Percentiles rank a stretch among this genome's conserved stretches.
Evolutionary conservation across 768 basidiomycete species (phyloP).

Genomic region (Hortiboletus campestris): DNA sequence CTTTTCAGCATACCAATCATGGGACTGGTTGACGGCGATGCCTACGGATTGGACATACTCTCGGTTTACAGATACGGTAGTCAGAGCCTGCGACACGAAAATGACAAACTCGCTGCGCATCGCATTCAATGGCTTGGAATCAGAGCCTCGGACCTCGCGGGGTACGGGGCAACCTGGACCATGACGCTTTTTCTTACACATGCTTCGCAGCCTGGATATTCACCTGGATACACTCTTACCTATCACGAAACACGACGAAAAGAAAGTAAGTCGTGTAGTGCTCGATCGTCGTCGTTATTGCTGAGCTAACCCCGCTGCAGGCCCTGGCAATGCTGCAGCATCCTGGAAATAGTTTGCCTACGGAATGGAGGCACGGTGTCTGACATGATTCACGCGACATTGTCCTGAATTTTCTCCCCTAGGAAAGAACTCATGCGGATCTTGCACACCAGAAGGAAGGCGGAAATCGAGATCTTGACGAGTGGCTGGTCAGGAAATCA

Average conservation of each 20-base stretch:
- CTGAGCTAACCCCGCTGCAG: slow-evolving; percentile 36
- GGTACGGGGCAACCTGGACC: slow-evolving; percentile 39
- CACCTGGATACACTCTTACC: slow-evolving; percentile 61
- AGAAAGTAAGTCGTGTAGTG: slow-evolving; percentile 51
- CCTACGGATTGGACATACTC: slow-evolving; percentile 90
- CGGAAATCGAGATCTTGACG: slow-evolving; percentile 80
- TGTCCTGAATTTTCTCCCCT: slow-evolving; percentile 5
- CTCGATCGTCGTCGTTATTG: not conserved
- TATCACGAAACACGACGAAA: slow-evolving; percentile 68
- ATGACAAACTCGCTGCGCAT: slow-evolving; percentile 58
- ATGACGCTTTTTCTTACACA: not conserved
- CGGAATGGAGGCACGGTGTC: slow-evolving; percentile 61
- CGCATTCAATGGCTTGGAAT: slow-evolving; percentile 83
- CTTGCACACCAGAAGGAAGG: slow-evolving; percentile 81
- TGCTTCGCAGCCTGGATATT: slow-evolving; percentile 52
- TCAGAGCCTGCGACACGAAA: slow-evolving; percentile 65
- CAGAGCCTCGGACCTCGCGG: slow-evolving; percentile 60
- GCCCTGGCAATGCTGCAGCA: slow-evolving; percentile 62
- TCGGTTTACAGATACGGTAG: slow-evolving; percentile 88
- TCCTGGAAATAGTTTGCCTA: slow-evolving; percentile 42
- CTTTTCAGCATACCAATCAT: slow-evolving; percentile 66
- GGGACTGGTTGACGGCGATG: slow-evolving; percentile 85
- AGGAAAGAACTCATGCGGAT: slow-evolving; percentile 83
- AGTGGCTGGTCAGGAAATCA: slow-evolving; percentile 3
- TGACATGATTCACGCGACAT: not conserved